Conservation (phyloP, 345 rosid genomes). For the rapeseed (Brassica napus) region DNA sequence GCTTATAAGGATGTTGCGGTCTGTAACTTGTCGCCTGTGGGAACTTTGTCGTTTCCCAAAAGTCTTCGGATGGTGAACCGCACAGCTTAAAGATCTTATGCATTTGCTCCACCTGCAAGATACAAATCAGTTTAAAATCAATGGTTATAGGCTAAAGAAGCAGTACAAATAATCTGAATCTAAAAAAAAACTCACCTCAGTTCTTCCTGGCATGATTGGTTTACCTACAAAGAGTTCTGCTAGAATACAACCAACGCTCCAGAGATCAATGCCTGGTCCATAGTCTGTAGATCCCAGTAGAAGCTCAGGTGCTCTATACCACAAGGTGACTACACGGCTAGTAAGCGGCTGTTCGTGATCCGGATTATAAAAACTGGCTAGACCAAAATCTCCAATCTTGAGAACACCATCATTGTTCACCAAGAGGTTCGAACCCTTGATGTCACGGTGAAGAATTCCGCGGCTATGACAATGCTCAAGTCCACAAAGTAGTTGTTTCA, state of each 20-base stretch:
- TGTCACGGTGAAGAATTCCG: slow-evolving; percentile 85
- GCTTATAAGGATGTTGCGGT: slow-evolving; percentile 67
- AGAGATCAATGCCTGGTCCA: slow-evolving; percentile 81
- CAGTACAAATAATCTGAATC: neutral
- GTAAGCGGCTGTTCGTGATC: slow-evolving; percentile 62
- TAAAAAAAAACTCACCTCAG: slow-evolving; percentile 56
- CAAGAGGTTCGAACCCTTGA: slow-evolving; percentile 89
- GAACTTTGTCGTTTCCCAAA: slow-evolving; percentile 68
- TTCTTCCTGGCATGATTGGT: slow-evolving; percentile 96
- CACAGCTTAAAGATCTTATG: slow-evolving; percentile 97
- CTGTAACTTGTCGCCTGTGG: slow-evolving; percentile 77
- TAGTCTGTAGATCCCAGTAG: slow-evolving; percentile 85
- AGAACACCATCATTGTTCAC: slow-evolving; percentile 71
- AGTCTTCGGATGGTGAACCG: slow-evolving; percentile 80
- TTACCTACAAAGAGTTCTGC: slow-evolving; percentile 84
- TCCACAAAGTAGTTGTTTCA: slow-evolving; percentile 74
- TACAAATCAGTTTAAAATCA: neutral
- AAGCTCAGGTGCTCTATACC: slow-evolving; percentile 98
- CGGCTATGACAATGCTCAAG: slow-evolving; percentile 88
- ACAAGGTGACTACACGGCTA: slow-evolving; percentile 93
- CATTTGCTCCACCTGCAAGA: slow-evolving; percentile 85
- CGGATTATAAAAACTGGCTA: slow-evolving; percentile 64
- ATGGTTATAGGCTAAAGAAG: neutral
- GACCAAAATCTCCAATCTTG: slow-evolving; percentile 90
- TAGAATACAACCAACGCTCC: slow-evolving; percentile 91